phyloP scores from a whole-genome alignment of 148 eudicot species.

The Cornus kousa region DNA sequence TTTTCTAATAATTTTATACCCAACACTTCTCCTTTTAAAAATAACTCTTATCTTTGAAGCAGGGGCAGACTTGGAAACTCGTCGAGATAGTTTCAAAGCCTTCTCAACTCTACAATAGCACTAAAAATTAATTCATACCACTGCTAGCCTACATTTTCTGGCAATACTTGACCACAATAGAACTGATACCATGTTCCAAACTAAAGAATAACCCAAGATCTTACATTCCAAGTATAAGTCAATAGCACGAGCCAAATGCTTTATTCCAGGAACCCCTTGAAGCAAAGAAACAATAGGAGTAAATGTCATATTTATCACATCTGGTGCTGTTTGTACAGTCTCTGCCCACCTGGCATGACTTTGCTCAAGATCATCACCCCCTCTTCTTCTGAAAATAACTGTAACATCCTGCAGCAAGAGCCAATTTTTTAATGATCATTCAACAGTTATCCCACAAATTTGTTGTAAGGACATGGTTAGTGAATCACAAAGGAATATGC shows the following conservation, averaged over 20 bases:
- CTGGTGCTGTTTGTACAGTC: conserved; percentile 73
- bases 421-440: conserved; percentile 1
- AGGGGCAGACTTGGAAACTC: background rate
- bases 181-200: conserved; percentile 16
- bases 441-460: background rate
- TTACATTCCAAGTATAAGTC: conserved; percentile 95
- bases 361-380: conserved; percentile 98
- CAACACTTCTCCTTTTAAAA: background rate
- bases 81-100: background rate
- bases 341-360: conserved; percentile 85
- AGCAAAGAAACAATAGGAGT: conserved; percentile 85
- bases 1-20: background rate
- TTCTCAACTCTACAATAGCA: background rate
- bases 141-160: background rate
- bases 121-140: background rate
- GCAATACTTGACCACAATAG: background rate
- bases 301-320: conserved; percentile 91
- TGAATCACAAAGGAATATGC: background rate
- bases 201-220: conserved; percentile 30
- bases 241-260: conserved; percentile 83
- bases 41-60: background rate
- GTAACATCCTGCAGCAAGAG: conserved; percentile 81
- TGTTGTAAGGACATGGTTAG: background rate
- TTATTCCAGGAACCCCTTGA: conserved; percentile 74
- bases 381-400: conserved; percentile 92